These are phyloP conservation scores for Sporothrix dimorphospora DNA, from an alignment of 2,329 filamentous ascomycete species.

Conservation along the genomic window DNA sequence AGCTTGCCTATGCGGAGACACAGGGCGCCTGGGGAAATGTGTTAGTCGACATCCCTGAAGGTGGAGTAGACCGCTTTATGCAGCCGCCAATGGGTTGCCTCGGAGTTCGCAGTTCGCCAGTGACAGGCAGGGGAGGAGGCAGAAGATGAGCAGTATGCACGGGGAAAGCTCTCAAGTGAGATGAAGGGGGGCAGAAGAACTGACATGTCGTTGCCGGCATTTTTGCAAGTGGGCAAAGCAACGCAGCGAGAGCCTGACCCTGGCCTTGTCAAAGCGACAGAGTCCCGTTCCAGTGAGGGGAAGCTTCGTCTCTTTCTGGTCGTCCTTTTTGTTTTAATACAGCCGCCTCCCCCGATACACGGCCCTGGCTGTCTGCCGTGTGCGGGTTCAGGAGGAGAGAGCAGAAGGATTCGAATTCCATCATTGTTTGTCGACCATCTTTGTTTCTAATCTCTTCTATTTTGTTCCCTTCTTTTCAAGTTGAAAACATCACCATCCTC, in stretches of 20 bases:
- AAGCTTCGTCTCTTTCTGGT: neutral
- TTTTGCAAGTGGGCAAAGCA: neutral
- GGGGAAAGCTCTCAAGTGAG: constrained; percentile 12
- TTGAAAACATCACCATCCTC: neutral
- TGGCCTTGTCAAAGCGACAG: constrained; percentile 2
- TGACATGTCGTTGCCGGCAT: neutral
- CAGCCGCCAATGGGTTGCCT: constrained; percentile 18
- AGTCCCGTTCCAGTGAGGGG: constrained; percentile 15
- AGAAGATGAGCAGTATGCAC: neutral
- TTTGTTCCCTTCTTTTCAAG: neutral
- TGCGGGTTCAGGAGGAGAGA: neutral
- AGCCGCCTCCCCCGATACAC: constrained; percentile 16
- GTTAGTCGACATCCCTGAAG: constrained; percentile 2
- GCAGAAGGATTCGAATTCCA: neutral
- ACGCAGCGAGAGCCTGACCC: neutral
- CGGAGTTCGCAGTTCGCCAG: neutral
- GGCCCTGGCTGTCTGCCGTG: neutral
- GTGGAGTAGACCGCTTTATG: neutral
- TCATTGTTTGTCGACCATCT: neutral
- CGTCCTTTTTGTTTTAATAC: constrained; percentile 15
- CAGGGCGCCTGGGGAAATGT: neutral
- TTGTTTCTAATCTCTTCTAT: neutral
- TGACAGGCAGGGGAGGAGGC: neutral
- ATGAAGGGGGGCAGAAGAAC: too few species aligned
- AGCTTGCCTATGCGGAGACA: constrained; percentile 3